Evolutionary conservation across 108 stramenopile species (phyloP).

Genomic region (Nannochloropsis granulata): DNA sequence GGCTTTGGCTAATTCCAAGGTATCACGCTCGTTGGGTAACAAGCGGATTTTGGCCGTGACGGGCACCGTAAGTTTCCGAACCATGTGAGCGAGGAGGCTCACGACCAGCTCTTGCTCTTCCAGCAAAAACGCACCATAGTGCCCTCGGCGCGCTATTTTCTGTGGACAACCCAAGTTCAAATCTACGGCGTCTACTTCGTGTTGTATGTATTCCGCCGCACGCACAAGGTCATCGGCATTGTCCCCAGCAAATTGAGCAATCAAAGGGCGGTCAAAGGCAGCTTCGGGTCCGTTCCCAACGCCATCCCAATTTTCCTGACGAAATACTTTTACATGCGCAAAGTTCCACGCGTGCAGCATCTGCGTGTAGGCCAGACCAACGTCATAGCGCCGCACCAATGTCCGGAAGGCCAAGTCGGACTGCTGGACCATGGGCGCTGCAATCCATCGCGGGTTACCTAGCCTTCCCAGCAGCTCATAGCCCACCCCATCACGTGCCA

Average conservation of each 20-base stretch:
- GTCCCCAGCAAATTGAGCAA: slow-evolving; percentile 68
- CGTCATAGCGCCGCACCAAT: slow-evolving; percentile 56
- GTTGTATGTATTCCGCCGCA: slow-evolving; percentile 59
- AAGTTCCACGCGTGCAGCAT: slow-evolving; percentile 55
- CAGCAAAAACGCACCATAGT: slow-evolving; percentile 89
- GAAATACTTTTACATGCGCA: background rate
- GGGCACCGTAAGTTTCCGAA: slow-evolving; percentile 24
- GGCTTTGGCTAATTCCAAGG: slow-evolving; percentile 50
- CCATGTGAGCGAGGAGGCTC: slow-evolving; percentile 10
- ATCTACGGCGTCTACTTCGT: slow-evolving; percentile 72
- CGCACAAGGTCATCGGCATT: slow-evolving; percentile 51
- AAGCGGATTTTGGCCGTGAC: slow-evolving; percentile 49
- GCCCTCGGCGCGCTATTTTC: slow-evolving; percentile 70
- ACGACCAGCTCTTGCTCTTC: slow-evolving; percentile 37
- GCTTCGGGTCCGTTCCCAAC: slow-evolving; percentile 4
- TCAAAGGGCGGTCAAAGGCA: slow-evolving; percentile 17
- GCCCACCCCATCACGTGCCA: background rate
- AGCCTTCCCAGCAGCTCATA: background rate
- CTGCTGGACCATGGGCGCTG: slow-evolving; percentile 96
- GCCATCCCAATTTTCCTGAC: background rate
- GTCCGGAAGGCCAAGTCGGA: slow-evolving; percentile 73
- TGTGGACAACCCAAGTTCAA: slow-evolving; percentile 96
- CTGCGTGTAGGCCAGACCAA: slow-evolving; percentile 82
- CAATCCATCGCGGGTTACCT: background rate
- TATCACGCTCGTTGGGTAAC: slow-evolving; percentile 43